Base-by-base conservation (phyloP, 2,329 filamentous ascomycete genomes). In the Verticillium tricorpus region DNA sequence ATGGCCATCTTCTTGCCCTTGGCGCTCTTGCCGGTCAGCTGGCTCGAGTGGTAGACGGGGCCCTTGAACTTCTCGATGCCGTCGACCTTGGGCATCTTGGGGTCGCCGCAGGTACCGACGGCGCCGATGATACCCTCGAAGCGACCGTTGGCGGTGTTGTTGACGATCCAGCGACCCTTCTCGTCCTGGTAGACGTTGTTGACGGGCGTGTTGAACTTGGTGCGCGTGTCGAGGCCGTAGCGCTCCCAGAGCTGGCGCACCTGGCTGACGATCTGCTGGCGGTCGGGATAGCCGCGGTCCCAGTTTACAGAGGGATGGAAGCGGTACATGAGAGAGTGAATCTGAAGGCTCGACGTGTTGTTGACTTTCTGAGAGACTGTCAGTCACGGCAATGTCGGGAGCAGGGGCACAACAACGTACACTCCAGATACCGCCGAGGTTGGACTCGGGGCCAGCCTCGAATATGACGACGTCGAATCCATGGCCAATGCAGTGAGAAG, bases 301-400 rank as follows among this genome's bases (percentile, higher is more conserved):
- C 90, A 96, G 64, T 84, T 81, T 1, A 96, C 85, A 0, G 89
- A 90, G 0, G 92, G 92, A 67, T 94, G 90, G 72, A 96, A 96
- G 25, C 92, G 85, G 73, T 94, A 96, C 91, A 95, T 95, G 62
- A 93, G 74, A 22, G 88, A 91, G 72, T 96, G 91, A 25, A 96
- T 93, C 70, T 95, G 91, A 0, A 96, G 82, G 17, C 90, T 86
- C 0, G 90, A 93, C 0, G 90, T 93, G 59, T 90, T 90, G 77
- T 95, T 94, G 50, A 95, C 90, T 73, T 84, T 83, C 87, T 91
- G 62, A 65, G 28, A 19, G n/a, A 19, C 5, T 34, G 58, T 59
- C 45, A 57, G 45, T 34, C 14, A 2, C 40, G 15, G 39, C n/a
- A 2, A 17, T 5, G 6, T 0, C 4, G 11, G 22, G 40, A 1